Evolutionary conservation across 2,329 filamentous ascomycete genomes (phyloP).

Genomic region (Aureobasidium melanogenum): DNA sequence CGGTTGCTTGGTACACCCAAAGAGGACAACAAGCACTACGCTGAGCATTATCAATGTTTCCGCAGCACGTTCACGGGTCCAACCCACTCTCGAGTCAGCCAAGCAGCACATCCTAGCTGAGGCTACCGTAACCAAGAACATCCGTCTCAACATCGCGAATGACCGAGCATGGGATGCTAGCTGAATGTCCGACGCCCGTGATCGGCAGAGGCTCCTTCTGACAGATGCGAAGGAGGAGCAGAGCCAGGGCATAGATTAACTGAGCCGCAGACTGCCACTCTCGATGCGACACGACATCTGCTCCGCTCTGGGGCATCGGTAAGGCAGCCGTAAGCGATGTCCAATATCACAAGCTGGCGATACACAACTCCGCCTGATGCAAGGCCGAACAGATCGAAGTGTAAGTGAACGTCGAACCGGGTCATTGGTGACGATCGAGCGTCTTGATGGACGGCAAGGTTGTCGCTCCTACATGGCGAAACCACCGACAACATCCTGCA

Average conservation of each 20-base stretch:
- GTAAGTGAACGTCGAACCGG: background rate
- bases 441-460: background rate
- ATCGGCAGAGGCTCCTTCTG: background rate
- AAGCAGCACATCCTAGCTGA: background rate
- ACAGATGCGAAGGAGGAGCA: background rate
- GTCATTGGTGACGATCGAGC: background rate
- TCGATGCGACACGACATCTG: background rate
- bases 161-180: background rate
- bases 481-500: background rate
- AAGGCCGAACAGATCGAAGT: background rate
- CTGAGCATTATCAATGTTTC: too few relatives aligned
- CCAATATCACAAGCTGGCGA: background rate
- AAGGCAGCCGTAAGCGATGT: background rate
- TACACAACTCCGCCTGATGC: background rate
- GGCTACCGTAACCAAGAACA: background rate
- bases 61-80: too few relatives aligned
- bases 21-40: too few relatives aligned
- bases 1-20: too few relatives aligned
- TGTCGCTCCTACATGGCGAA: background rate
- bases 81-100: too few relatives aligned
- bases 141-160: background rate
- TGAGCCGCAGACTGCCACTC: background rate
- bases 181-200: background rate
- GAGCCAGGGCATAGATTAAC: too few relatives aligned
- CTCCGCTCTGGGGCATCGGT: background rate